A percentile compares a stretch with the other conserved stretches of the same genome.
phyloP scores from a whole-genome alignment of 495 filamentous ascomycete species.

The Aspergillus asperescens region DNA sequence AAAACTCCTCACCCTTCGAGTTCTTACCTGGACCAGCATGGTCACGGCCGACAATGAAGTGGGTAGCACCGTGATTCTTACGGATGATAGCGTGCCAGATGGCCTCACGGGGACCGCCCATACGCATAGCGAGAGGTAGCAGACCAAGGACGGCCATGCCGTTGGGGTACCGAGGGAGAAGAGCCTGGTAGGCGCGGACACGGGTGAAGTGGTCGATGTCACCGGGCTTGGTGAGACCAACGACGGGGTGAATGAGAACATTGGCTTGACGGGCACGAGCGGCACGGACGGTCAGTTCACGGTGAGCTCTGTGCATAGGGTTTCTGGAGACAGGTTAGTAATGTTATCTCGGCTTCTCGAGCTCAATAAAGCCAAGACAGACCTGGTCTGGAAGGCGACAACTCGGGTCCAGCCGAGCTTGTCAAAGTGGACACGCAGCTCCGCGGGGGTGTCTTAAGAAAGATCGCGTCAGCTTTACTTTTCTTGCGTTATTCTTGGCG shows the following conservation, averaged over 20 bases:
- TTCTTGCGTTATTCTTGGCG: conserved; percentile 1
- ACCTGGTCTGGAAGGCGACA: conserved; percentile 89
- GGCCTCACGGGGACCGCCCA: conserved; percentile 96
- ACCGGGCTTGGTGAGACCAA: conserved; percentile 96
- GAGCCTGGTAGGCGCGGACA: conserved; percentile 95
- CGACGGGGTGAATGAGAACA: conserved; percentile 97
- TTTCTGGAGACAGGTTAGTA: conserved; percentile 49
- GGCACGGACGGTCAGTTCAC: conserved; percentile 94
- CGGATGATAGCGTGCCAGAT: conserved; percentile 99
- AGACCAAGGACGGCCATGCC: conserved; percentile 98
- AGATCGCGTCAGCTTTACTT: conserved; percentile 14
- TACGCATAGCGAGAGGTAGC: conserved; percentile 94
- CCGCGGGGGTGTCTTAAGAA: conserved; percentile 81
- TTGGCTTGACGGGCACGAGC: conserved; percentile 93
- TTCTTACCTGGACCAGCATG: conserved; percentile 97
- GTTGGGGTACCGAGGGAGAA: conserved; percentile 96
- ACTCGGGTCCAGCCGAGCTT: conserved; percentile 97
- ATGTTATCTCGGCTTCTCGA: neutral
- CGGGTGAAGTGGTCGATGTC: conserved; percentile 99
- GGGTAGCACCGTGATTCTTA: conserved; percentile 97
- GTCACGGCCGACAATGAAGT: conserved; percentile 98
- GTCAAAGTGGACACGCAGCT: conserved; percentile 93
- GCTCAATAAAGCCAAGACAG: neutral
- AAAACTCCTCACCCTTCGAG: conserved; percentile 93
- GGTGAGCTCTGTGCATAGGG: conserved; percentile 97